Base-by-base conservation (phyloP, 169 alveolate species). In the Cryptosporidium baileyi region DNA sequence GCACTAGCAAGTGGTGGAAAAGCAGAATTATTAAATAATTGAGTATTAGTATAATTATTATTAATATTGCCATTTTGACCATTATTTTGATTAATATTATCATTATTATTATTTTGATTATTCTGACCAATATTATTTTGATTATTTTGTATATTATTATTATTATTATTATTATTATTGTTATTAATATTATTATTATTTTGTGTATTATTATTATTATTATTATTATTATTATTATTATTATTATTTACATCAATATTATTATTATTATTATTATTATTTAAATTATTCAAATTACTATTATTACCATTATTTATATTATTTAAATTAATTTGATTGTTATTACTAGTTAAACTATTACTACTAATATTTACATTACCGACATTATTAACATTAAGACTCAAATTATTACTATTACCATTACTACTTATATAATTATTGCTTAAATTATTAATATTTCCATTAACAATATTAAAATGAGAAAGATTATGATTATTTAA, bases 1-100 rank as follows among this genome's bases (percentile, higher is more conserved):
- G 85, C 85, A 36, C 85, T 74, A 17, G 85, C 54, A 41, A 74
- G 26, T 74, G 85, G 85, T 32, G 85, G 85, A 36, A 74, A 74
- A 32, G 85, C 85, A 34, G 85, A 74, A 32, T 38, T 74, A 74
- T 57, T 74, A 74, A 54, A 74, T 34, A 57, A 34, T 26, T 65
- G 81, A 13, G 51, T 26, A 47, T 65, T 65, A 36, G 38, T 32
- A 26, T 5, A 36, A 26, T 26, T 32, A 3, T 47, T 60, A 36
- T n/a, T n/a, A n/a, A n/a, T n/a, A 38, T 62, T 62, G 8, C 22
- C 32, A 30, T 65, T 45, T 19, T 65, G 81, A 40, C 26, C 45
- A 30, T 30, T 44, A 32, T 30, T 47, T 2, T 47, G 7, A 13
- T 43, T n/a, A n/a, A n/a, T n/a, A 28, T n/a, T 32, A 9, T 63